Conservation (phyloP, 179 eudicot genomes). For the Amaranthus tricolor region DNA sequence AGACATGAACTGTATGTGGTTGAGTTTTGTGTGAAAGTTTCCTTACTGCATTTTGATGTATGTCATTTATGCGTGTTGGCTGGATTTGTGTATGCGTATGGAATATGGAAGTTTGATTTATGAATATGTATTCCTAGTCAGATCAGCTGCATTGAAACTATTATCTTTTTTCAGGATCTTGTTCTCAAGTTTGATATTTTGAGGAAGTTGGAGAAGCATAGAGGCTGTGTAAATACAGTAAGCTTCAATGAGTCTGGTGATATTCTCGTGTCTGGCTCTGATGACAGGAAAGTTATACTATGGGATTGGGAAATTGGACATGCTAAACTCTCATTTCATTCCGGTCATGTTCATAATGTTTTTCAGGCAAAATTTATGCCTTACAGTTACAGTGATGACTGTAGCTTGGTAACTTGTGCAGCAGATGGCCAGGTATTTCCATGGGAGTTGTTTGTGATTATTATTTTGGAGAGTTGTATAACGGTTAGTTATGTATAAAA, state of each 20-base stretch:
- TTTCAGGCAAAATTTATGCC: slow-evolving; percentile 98
- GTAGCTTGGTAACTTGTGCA: slow-evolving; percentile 85
- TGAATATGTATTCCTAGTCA: background rate
- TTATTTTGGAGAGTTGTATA: background rate
- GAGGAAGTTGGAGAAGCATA: slow-evolving; percentile 73
- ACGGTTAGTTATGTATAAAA: background rate
- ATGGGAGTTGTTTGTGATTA: background rate
- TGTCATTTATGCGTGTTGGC: background rate
- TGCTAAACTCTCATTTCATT: slow-evolving; percentile 60
- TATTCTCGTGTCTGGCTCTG: slow-evolving; percentile 84
- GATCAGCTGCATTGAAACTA: slow-evolving; percentile 5
- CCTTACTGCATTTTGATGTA: background rate
- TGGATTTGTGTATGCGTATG: no score
- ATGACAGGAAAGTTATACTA: slow-evolving; percentile 71
- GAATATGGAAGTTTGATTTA: background rate
- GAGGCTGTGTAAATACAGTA: slow-evolving; percentile 93
- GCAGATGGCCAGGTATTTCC: slow-evolving; percentile 92
- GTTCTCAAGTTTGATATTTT: slow-evolving; percentile 67
- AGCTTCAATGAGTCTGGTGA: slow-evolving; percentile 80
- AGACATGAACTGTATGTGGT: background rate
- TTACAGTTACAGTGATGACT: slow-evolving; percentile 57
- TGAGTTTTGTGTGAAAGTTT: background rate
- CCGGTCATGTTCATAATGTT: slow-evolving; percentile 77
- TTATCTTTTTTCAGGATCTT: slow-evolving; percentile 56
- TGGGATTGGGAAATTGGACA: slow-evolving; percentile 94